phyloP scores from a whole-genome alignment of 78 protist genomes.

The Isochrysis galbana region DNA sequence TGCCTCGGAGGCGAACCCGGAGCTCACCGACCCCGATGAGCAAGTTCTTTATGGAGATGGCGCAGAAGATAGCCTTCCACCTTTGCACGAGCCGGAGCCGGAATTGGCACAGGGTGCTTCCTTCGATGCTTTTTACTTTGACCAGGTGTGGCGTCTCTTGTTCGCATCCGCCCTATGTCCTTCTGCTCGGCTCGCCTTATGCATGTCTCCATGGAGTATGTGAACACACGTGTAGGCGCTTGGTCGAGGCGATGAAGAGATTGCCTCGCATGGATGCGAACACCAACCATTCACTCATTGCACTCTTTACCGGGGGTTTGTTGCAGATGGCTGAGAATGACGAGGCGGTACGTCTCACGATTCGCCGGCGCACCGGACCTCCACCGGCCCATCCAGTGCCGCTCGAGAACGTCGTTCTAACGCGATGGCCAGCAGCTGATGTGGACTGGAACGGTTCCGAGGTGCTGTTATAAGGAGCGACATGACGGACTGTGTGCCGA shows the following conservation, averaged over 20 bases:
- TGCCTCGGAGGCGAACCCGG: not conserved
- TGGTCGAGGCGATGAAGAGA: too few relatives aligned
- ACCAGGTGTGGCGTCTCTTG: too few relatives aligned
- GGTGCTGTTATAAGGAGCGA: not conserved
- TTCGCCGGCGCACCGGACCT: not conserved
- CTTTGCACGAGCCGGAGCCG: not conserved
- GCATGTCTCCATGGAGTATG: too few relatives aligned
- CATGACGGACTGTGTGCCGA: too few relatives aligned
- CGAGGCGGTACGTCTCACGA: slow-evolving; percentile 27
- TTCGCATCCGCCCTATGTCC: too few relatives aligned
- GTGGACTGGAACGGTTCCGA: not conserved
- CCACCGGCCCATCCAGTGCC: not conserved
- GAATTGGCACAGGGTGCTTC: not conserved
- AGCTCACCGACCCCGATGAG: not conserved
- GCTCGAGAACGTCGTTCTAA: not conserved
- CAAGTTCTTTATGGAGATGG: too few relatives aligned
- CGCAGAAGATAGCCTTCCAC: too few relatives aligned
- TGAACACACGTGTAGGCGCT: too few relatives aligned
- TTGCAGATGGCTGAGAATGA: slow-evolving; percentile 1
- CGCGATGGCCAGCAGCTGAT: not conserved
- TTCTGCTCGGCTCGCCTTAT: too few relatives aligned
- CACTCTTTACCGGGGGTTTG: too few relatives aligned
- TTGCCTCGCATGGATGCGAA: too few relatives aligned
- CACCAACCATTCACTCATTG: too few relatives aligned
- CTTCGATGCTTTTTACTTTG: slow-evolving; percentile 18